phyloP scores from a whole-genome alignment of 176 grass and related monocot genomes.

The Pharus latifolius region DNA sequence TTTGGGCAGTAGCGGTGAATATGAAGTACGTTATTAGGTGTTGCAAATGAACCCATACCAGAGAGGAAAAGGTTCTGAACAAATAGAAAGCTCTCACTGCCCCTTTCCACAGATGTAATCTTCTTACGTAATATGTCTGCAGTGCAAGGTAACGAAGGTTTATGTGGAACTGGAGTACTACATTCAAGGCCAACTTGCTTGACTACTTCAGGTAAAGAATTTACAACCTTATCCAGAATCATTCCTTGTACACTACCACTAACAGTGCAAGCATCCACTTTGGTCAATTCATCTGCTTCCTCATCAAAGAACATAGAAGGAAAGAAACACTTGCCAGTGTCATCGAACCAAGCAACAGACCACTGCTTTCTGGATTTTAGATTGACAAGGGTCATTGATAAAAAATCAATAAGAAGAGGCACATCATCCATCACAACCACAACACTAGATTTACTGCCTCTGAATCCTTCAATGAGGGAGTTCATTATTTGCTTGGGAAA shows the following conservation, averaged over 20 bases:
- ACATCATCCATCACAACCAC: constrained; percentile 27
- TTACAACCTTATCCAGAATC: not conserved
- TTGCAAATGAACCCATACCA: constrained; percentile 49
- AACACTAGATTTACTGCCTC: constrained; percentile 25
- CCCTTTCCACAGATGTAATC: constrained; percentile 35
- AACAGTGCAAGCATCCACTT: not conserved
- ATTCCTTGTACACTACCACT: not conserved
- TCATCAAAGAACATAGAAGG: constrained; percentile 43
- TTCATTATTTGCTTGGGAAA: constrained; percentile 31
- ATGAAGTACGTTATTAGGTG: constrained; percentile 29
- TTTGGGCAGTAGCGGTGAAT: constrained; percentile 36
- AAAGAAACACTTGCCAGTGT: constrained; percentile 39
- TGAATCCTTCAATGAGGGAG: constrained; percentile 37
- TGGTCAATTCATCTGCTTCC: not conserved
- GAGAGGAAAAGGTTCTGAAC: constrained; percentile 38
- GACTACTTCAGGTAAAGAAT: not conserved
- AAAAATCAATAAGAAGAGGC: constrained; percentile 38
- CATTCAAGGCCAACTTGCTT: constrained; percentile 6
- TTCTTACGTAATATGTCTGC: constrained; percentile 31
- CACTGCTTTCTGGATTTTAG: constrained; percentile 31
- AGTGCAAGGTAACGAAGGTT: not conserved
- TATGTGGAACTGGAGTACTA: not conserved
- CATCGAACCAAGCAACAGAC: constrained; percentile 60
- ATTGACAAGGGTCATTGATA: constrained; percentile 47
- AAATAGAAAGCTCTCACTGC: constrained; percentile 21